Evolutionary conservation across 1,284 basidiomycete genomes (phyloP).

Genomic region (Cystobasidium slooffiae): DNA sequence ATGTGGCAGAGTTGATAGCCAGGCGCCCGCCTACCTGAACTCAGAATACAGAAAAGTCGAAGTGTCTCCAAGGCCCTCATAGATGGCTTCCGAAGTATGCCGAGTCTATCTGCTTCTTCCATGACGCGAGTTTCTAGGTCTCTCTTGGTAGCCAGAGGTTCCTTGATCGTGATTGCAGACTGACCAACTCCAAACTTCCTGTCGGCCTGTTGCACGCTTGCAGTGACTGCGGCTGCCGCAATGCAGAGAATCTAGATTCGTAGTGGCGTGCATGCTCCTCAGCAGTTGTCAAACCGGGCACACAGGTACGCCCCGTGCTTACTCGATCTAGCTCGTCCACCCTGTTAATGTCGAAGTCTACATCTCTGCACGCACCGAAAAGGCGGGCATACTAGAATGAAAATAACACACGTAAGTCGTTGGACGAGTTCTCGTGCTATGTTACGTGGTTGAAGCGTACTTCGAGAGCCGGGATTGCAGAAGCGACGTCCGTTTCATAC

Average conservation of each 20-base stretch:
- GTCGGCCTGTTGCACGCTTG: slow-evolving; percentile 14
- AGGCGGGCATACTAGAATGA: slow-evolving; percentile 13
- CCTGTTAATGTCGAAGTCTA: slow-evolving; percentile 19
- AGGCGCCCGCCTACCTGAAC: slow-evolving; percentile 12
- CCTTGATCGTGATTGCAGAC: slow-evolving; percentile 5
- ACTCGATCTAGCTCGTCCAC: slow-evolving; percentile 31
- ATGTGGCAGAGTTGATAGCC: not conserved
- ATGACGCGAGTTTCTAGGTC: slow-evolving; percentile 18
- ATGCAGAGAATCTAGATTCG: slow-evolving; percentile 13
- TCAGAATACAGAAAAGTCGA: slow-evolving; percentile 23
- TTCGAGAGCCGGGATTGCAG: slow-evolving; percentile 5
- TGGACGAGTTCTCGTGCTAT: not conserved
- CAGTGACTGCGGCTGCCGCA: not conserved
- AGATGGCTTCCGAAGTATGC: slow-evolving; percentile 27
- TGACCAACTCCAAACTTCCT: slow-evolving; percentile 3
- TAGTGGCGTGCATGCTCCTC: not conserved
- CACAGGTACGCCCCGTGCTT: not conserved
- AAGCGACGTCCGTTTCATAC: slow-evolving; percentile 15
- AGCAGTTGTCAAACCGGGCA: not conserved
- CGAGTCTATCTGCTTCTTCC: slow-evolving; percentile 24
- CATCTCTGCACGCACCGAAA: slow-evolving; percentile 5
- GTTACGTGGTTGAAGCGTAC: not conserved
- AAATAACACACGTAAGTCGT: not conserved
- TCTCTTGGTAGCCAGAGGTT: slow-evolving; percentile 1
- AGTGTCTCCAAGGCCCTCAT: slow-evolving; percentile 15